Percentiles rank a stretch among this genome's conserved stretches.
Conservation (phyloP, 208 protist genomes). For the Kentomonas sorsogonicus region DNA sequence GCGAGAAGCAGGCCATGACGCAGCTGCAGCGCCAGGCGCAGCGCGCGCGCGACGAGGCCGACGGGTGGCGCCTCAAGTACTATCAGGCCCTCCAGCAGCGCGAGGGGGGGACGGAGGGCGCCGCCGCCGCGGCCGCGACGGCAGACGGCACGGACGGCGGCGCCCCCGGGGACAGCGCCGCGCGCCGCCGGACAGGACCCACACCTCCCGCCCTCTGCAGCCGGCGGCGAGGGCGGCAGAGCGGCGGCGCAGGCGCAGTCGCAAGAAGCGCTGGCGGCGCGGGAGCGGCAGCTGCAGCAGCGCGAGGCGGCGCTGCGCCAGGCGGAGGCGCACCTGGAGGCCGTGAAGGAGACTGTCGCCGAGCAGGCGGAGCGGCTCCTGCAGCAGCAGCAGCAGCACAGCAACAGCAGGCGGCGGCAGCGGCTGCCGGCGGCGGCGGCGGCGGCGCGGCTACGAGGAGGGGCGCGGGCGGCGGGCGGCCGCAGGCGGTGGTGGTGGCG, state of each 20-base stretch:
- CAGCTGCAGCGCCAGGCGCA: conserved; percentile 45
- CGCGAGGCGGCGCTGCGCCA: conserved; percentile 34
- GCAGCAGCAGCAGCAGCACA: conserved; percentile 17
- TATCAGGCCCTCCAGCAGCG: conserved; percentile 11
- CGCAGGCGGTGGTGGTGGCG: too few relatives aligned
- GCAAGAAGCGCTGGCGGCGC: conserved; percentile 13
- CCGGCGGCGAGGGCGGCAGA: not conserved
- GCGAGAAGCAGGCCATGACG: conserved; percentile 43
- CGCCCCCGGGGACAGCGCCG: too few relatives aligned
- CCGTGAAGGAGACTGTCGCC: conserved; percentile 56
- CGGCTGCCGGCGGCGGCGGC: too few relatives aligned
- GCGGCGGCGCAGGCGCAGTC: conserved; percentile 13
- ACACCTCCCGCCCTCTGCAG: not conserved
- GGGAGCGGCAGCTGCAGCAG: conserved; percentile 22
- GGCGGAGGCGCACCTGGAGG: conserved; percentile 46
- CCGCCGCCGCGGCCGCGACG: not conserved
- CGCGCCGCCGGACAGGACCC: not conserved
- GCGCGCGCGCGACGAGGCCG: conserved; percentile 37
- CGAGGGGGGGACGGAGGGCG: not conserved
- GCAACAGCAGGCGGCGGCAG: conserved; percentile 2
- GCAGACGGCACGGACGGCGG: not conserved
- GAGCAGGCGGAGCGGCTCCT: conserved; percentile 51
- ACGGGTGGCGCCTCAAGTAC: conserved; percentile 39
- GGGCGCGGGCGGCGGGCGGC: too few relatives aligned
- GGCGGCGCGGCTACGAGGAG: too few relatives aligned